Evolutionary conservation across 352 stramenopile species (phyloP).

Genomic region (Globisporangium paroecandrum): DNA sequence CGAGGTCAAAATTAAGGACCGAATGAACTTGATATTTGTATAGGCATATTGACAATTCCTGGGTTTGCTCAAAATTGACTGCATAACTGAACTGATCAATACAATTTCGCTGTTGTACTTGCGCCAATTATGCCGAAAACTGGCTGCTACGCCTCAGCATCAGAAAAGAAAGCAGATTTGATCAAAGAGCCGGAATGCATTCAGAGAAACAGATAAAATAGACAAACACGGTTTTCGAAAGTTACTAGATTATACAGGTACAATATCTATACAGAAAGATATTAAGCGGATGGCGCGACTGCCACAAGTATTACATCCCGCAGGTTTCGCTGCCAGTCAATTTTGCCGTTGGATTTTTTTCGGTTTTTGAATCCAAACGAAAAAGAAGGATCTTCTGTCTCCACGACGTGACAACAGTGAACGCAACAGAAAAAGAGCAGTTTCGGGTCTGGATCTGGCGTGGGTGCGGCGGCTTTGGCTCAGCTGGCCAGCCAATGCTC

Average conservation of each 20-base stretch:
- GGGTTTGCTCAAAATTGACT: background rate
- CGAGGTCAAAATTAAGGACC: background rate
- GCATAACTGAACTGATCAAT: background rate
- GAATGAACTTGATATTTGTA: background rate
- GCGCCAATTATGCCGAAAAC: background rate
- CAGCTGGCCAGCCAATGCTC: background rate
- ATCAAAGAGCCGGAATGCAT: background rate
- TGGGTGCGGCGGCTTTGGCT: background rate
- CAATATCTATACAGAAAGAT: background rate
- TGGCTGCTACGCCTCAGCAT: background rate
- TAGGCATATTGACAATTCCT: background rate
- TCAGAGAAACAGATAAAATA: background rate
- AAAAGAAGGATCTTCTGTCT: constrained; percentile 3
- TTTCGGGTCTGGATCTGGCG: background rate
- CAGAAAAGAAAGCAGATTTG: background rate
- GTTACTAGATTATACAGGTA: background rate
- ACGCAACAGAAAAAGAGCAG: background rate
- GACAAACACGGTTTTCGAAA: background rate
- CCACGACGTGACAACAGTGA: background rate
- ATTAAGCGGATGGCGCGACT: background rate
- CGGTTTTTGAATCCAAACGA: constrained; percentile 1
- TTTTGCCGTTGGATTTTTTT: background rate
- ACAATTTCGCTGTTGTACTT: background rate
- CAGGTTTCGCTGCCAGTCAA: background rate
- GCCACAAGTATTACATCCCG: background rate